Base-by-base conservation (phyloP, 2,329 filamentous ascomycete genomes). In the Alternaria tenuissima region DNA sequence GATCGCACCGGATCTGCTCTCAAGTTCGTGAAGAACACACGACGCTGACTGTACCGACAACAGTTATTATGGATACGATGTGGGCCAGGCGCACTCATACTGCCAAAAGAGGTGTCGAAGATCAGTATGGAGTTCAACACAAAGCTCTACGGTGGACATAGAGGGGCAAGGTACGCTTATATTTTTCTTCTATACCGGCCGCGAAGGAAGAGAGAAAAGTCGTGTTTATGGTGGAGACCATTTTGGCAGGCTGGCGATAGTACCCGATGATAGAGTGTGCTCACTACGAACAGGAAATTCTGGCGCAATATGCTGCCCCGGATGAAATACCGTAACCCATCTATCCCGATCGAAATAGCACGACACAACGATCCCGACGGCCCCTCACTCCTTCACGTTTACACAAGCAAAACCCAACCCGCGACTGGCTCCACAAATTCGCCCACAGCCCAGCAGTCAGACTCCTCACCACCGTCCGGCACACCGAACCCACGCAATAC, bases 301-400 rank as follows among this genome's bases (percentile, higher is more conserved):
- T 97, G 93, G 92, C 88, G 87, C 65, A 84, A 89, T 62, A 90
- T 89, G 76, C 88, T 98, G 48, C 92, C 92, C 22, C 88, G 92
- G 58, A 84, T 99, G 68, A 97, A 99, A 85, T 99, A 89, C 82
- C 91, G 96, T 85, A 99, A 99, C 78, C 95, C 95, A 0, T 82
- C 88, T 12, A 79, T 97, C 46, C 88, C 90, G 43, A 96, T 98
- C 86, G 89, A 91, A 60, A 87, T 97, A 71, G 89, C 90, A 78
- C 90, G 91, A 60, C 89, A 86, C 64, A 71, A 77, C 22, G 65
- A 74, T 38, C 62, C 68, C 38, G 80, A 89, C 44, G 78, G 67
- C 47, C 76, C 71, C 38, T 73, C 68, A 14, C 71, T 66, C 38
- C 70, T 72, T 7, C 67, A 77, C 64, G 71, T 76, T 48, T 78